Evolutionary conservation across 768 basidiomycete genomes (phyloP), one percentile per base, ranked within the genome.

Genomic region (Pisolithus microcarpus): DNA sequence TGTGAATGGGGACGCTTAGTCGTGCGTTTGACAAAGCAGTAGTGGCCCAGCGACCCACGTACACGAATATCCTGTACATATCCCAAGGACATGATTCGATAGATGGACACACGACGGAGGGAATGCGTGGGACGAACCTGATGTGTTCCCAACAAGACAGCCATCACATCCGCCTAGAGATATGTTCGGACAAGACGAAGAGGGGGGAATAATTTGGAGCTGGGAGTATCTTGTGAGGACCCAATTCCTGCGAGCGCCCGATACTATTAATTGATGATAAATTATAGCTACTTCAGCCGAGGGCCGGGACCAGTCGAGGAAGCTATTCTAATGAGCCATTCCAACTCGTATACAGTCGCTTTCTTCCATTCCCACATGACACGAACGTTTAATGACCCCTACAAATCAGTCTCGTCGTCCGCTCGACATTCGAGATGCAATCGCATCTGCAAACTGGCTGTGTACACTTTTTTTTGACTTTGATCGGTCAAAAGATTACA

Each of bases 111-210:
- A 34, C 9, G 26, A n/a, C 0, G 4, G 7, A 4, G 7, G 26
- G 23, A 18, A 31, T 16, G 42, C 2, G 19, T 53, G 23, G 28
- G 11, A 55, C 43, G 44, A 42, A 56, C 63, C 52, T 51, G 63
- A 46, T 36, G 47, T 40, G 26, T 49, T 52, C 31, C 31, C 21
- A 53, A 28, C 19, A 48, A 43, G 40, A 47, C 28, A 24, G 59
- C 59, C 65, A 66, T 68, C 38, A 59, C 55, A 56, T 57, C 31
- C 34, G 52, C 37, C 23, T 31, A 40, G 50, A 23, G 21, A 23
- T 23, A 43, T 23, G 16, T 30, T 43, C 19, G 42, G 45, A 18
- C 11, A 45, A 36, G 42, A 15, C 40, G 38, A 28, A 5, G n/a
- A 38, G n/a, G 10, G 36, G 19, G 36, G 21, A 10, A 54, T 40